Evolutionary conservation across 306 rosid genomes (phyloP).

Genomic region (Cicer yamashitae): DNA sequence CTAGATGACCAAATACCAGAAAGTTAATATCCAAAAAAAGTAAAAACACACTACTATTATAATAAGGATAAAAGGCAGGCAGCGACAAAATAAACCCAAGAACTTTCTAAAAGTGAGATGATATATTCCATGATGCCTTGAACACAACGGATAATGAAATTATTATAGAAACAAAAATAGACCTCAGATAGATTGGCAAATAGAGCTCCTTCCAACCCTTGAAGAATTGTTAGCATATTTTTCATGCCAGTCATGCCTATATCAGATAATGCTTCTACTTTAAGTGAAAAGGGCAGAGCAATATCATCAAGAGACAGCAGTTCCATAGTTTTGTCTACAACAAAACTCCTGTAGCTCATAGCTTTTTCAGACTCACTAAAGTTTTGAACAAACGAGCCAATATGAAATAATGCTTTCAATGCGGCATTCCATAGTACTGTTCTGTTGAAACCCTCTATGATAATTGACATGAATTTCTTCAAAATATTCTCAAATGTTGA

Average conservation of each 20-base stretch:
- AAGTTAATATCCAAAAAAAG: slow-evolving; percentile 34
- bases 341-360: slow-evolving; percentile 59
- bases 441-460: slow-evolving; percentile 60
- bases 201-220: slow-evolving; percentile 70
- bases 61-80: slow-evolving; percentile 20
- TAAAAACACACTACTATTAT: background rate
- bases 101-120: slow-evolving; percentile 33
- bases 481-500: slow-evolving; percentile 63
- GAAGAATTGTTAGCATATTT: slow-evolving; percentile 74
- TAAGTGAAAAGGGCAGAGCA: slow-evolving; percentile 64
- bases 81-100: slow-evolving; percentile 11
- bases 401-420: slow-evolving; percentile 69
- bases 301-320: slow-evolving; percentile 60
- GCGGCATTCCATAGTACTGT: slow-evolving; percentile 68
- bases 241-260: slow-evolving; percentile 73
- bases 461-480: slow-evolving; percentile 70
- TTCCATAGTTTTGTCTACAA: slow-evolving; percentile 66
- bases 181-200: slow-evolving; percentile 59
- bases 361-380: slow-evolving; percentile 67
- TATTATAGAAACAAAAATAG: slow-evolving; percentile 53
- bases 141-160: slow-evolving; percentile 36
- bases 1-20: slow-evolving; percentile 55
- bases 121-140: slow-evolving; percentile 40
- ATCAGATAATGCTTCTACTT: slow-evolving; percentile 71
- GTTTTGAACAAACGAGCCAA: slow-evolving; percentile 69